Evolutionary conservation across 495 filamentous ascomycete genomes (phyloP), one percentile per base, ranked within the genome.

Genomic region (Talaromyces thailandensis): DNA sequence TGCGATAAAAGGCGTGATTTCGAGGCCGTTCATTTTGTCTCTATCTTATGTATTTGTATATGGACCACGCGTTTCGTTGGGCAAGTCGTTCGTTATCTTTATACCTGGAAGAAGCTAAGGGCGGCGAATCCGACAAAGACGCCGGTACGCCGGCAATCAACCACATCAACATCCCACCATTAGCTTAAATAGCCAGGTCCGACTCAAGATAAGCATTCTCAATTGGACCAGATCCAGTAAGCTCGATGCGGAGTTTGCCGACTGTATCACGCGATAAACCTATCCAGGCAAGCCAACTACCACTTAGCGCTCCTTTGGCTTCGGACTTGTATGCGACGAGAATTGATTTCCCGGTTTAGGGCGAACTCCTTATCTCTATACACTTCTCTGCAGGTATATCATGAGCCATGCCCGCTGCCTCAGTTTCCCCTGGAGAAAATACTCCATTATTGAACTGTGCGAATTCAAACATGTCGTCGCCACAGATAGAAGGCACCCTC

Each of bases 1-100:
- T 2, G 65, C 64, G 48, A 77, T 71, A 60, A 75, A 73, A 1
- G 69, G 64, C 14, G 64, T 63, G 60, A 74, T 71, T 31, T 59
- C 21, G 16, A 74, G 68, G 52, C 68, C 67, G 63, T 71, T 69
- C 73, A 76, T 75, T 45, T 12, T 63, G 31, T 11, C 32, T 35
- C 5, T 29, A 11, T 35, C 8, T 18, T 21, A 57, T 6, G 2
- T 21, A n/a, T n/a, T n/a, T n/a, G n/a, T n/a, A n/a, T n/a, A n/a
- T n/a, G n/a, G n/a, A n/a, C n/a, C n/a, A n/a, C n/a, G n/a, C n/a
- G n/a, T n/a, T n/a, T n/a, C n/a, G n/a, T n/a, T n/a, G n/a, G n/a
- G n/a, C n/a, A 35, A 11, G 9, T 35, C 9, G 3, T 35, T 16
- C 35, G 12, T 40, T 40, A 40, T 40, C 35, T 35, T 35, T 35